Conservation (phyloP, 495 filamentous ascomycete genomes). For the Platismatia glauca region DNA sequence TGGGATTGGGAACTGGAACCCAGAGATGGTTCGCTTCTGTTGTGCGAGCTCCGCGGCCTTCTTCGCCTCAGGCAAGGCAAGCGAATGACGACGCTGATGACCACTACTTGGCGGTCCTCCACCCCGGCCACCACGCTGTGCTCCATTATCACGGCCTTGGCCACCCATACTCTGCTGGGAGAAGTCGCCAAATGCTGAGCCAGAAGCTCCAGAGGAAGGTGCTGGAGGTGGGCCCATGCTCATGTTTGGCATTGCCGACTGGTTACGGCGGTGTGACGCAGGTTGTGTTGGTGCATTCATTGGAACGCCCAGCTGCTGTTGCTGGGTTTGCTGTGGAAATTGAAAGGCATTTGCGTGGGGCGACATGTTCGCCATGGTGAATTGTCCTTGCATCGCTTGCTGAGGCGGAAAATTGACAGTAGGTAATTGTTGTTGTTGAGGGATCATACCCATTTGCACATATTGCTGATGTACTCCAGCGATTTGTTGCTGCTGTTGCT, state of each 20-base stretch:
- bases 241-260: constrained; percentile 92
- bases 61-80: constrained; percentile 91
- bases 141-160: constrained; percentile 61
- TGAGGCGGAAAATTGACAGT: constrained; percentile 51
- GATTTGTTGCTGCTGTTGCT: constrained; percentile 98
- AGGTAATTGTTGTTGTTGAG: constrained; percentile 70
- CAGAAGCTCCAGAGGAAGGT: constrained; percentile 89
- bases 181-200: constrained; percentile 71
- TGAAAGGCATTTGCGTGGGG: constrained; percentile 80
- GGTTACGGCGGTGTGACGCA: constrained; percentile 90
- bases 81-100: constrained; percentile 88
- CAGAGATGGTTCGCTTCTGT: constrained; percentile 87
- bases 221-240: constrained; percentile 89
- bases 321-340: constrained; percentile 74
- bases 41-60: constrained; percentile 95
- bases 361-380: constrained; percentile 59
- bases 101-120: constrained; percentile 60
- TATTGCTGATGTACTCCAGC: constrained; percentile 93
- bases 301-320: constrained; percentile 55
- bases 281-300: constrained; percentile 72
- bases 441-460: constrained; percentile 90
- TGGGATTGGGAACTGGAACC: constrained; percentile 89
- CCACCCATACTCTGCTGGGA: constrained; percentile 47
- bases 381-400: constrained; percentile 51
- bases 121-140: constrained; percentile 69